These are phyloP conservation scores for Eragrostis nindensis DNA, from an alignment of 176 grass and related monocot genomes.

Conservation along the genomic window DNA sequence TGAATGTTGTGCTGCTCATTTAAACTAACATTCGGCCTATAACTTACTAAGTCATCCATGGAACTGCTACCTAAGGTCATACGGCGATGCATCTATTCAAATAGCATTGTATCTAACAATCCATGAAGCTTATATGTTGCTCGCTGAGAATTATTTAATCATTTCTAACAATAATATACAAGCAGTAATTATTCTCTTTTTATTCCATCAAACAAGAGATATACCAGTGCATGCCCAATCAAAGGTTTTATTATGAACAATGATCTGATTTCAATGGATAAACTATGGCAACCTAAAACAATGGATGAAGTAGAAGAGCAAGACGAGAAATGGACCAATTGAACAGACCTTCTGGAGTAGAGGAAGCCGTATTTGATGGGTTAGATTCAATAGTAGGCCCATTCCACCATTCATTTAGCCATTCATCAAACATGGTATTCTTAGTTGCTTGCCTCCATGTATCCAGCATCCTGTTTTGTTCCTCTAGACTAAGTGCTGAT, in stretches of 20 bases:
- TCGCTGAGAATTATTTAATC: background rate
- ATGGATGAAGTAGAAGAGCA: slow-evolving; percentile 9
- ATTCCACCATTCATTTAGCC: slow-evolving; percentile 92
- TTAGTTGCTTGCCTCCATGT: slow-evolving; percentile 81
- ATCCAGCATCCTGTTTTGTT: slow-evolving; percentile 80
- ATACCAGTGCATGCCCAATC: background rate
- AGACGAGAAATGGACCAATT: slow-evolving; percentile 20
- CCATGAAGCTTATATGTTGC: background rate
- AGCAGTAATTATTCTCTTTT: background rate
- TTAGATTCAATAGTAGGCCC: slow-evolving; percentile 39
- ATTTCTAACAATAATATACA: background rate
- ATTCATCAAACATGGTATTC: slow-evolving; percentile 96
- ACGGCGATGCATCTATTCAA: background rate
- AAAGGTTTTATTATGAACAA: background rate
- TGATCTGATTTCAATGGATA: background rate
- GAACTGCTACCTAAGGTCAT: background rate
- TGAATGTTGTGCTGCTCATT: background rate
- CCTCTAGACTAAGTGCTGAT: slow-evolving; percentile 75
- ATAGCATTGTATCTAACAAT: slow-evolving; percentile 12
- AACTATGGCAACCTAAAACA: background rate
- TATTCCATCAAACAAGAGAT: slow-evolving; percentile 14
- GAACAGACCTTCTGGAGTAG: slow-evolving; percentile 54
- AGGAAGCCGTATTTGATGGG: slow-evolving; percentile 15
- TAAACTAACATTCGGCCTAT: background rate
- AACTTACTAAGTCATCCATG: background rate